These are phyloP conservation scores for Suillus placidus DNA, from an alignment of 768 basidiomycete genomes.

Conservation along the genomic window DNA sequence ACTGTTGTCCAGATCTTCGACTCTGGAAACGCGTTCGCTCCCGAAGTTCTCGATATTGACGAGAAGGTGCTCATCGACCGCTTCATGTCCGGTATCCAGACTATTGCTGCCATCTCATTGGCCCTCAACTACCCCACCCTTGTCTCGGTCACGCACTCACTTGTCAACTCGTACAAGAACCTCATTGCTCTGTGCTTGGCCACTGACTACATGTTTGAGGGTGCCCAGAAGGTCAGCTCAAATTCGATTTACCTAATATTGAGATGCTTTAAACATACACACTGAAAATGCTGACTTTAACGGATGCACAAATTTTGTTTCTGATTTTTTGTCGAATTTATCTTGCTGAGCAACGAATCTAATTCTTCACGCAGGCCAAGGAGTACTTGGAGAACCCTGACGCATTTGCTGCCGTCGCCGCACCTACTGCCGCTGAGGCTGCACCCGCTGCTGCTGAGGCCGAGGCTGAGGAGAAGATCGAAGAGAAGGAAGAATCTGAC, in stretches of 20 bases:
- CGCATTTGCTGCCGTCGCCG: conserved; percentile 87
- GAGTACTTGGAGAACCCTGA: conserved; percentile 98
- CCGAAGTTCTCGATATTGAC: conserved; percentile 89
- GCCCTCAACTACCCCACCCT: conserved; percentile 96
- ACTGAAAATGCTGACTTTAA: conserved; percentile 86
- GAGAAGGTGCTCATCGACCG: conserved; percentile 89
- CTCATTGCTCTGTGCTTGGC: conserved; percentile 83
- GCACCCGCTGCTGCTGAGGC: conserved; percentile 59
- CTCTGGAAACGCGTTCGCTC: conserved; percentile 88
- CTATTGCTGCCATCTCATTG: conserved; percentile 93
- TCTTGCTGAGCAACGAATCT: conserved; percentile 11
- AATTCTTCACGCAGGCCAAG: conserved; percentile 65
- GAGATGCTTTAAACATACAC: conserved; percentile 45
- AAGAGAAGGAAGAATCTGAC: conserved; percentile 85
- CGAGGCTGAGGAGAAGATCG: conserved; percentile 72
- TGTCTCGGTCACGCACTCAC: conserved; percentile 90
- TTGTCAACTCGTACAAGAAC: conserved; percentile 99
- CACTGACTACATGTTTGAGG: conserved; percentile 95
- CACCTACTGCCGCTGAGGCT: conserved; percentile 55
- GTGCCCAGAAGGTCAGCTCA: conserved; percentile 79
- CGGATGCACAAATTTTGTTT: conserved; percentile 40
- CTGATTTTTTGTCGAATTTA: conserved; percentile 28
- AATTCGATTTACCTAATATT: conserved; percentile 15
- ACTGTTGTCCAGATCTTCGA: conserved; percentile 96
- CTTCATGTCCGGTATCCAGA: conserved; percentile 93